Evolutionary conservation across 2,329 filamentous ascomycete genomes (phyloP).

Genomic region (Arthroderma uncinatum): DNA sequence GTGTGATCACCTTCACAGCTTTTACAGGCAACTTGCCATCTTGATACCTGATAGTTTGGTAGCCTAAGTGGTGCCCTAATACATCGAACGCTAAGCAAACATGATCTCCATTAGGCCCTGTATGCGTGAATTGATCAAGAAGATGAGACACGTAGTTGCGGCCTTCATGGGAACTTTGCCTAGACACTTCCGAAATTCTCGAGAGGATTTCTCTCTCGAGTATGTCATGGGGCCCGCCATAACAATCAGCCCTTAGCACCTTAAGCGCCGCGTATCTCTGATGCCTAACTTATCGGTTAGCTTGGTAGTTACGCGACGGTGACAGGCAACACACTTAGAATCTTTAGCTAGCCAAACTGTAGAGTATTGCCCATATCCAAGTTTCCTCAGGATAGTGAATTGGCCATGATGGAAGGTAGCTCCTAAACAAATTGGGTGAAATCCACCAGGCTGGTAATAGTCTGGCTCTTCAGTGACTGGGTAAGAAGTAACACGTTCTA

Average conservation of each 20-base stretch:
- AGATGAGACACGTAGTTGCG: constrained; percentile 15
- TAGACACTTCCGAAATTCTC: constrained; percentile 14
- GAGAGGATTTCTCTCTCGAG: constrained; percentile 19
- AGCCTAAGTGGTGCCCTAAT: constrained; percentile 19
- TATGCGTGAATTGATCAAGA: constrained; percentile 21
- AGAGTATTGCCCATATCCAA: constrained; percentile 10
- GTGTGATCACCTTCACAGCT: constrained; percentile 17
- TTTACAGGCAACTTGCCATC: constrained; percentile 18
- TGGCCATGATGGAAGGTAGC: constrained; percentile 14
- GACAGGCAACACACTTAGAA: constrained; percentile 41
- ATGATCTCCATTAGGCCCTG: constrained; percentile 22
- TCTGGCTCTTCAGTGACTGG: constrained; percentile 21
- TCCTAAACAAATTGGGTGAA: constrained; percentile 24
- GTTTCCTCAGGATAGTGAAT: constrained; percentile 14
- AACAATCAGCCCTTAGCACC: constrained; percentile 21
- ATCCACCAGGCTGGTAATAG: constrained; percentile 23
- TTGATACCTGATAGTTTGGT: constrained; percentile 17
- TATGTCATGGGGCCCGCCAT: constrained; percentile 18
- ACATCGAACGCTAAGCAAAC: constrained; percentile 23
- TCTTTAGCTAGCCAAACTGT: constrained; percentile 41
- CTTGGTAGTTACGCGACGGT: background rate
- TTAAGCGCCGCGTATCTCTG: constrained; percentile 19
- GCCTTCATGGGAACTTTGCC: constrained; percentile 16
- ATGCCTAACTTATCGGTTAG: constrained; percentile 11
- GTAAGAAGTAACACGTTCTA: background rate